Percentiles rank a stretch among this genome's conserved stretches.
Conservation (phyloP, 2,329 filamentous ascomycete species). For the Lomentospora prolificans region DNA sequence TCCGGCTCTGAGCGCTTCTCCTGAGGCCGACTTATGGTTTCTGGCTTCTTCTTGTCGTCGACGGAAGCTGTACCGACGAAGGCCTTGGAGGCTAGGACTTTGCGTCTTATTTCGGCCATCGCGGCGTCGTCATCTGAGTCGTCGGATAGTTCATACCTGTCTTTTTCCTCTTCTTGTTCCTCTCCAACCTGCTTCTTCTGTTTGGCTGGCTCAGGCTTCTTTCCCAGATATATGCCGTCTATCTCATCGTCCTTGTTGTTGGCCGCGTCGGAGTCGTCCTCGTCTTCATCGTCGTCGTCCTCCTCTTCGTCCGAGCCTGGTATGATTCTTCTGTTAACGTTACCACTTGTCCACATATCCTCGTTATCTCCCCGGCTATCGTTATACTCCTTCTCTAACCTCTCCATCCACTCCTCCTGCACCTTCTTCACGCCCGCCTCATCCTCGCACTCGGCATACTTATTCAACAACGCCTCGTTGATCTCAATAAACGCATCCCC, state of each 20-base stretch:
- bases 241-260: conserved; percentile 31
- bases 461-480: conserved; percentile 70
- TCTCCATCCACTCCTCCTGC: conserved; percentile 79
- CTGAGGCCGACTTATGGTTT: conserved; percentile 49
- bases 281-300: conserved; percentile 38
- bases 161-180: conserved; percentile 37
- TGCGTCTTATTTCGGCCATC: conserved; percentile 85
- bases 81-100: conserved; percentile 83
- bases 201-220: conserved; percentile 27
- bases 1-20: conserved; percentile 38
- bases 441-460: conserved; percentile 74
- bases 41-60: conserved; percentile 34
- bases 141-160: conserved; percentile 69
- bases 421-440: conserved; percentile 76
- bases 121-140: conserved; percentile 70
- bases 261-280: conserved; percentile 35
- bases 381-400: conserved; percentile 81
- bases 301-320: conserved; percentile 30
- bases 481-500: conserved; percentile 84
- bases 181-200: conserved; percentile 22
- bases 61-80: conserved; percentile 46
- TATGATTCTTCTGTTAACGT: conserved; percentile 54
- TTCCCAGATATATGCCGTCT: conserved; percentile 53
- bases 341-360: conserved; percentile 86
- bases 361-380: conserved; percentile 63